Conservation (phyloP, 768 basidiomycete species). For the Leccinum rimulosum region DNA sequence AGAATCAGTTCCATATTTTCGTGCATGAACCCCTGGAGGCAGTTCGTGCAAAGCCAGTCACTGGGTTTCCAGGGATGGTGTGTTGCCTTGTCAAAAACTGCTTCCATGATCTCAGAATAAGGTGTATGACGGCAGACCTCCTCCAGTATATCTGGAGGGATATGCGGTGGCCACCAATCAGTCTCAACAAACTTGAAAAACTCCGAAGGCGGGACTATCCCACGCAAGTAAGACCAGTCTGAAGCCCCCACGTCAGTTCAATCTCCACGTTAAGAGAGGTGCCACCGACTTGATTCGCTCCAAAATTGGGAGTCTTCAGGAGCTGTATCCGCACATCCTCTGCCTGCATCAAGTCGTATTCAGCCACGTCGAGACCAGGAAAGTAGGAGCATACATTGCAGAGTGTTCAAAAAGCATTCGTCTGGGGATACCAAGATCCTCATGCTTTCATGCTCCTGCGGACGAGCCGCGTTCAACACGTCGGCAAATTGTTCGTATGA, state of each 20-base stretch:
- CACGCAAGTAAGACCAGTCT: neutral
- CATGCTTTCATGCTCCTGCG: neutral
- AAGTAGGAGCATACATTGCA: neutral
- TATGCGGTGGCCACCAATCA: neutral
- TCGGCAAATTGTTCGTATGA: neutral
- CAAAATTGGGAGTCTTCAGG: neutral
- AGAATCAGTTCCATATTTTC: neutral
- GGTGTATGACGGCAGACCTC: neutral
- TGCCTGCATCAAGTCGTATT: neutral
- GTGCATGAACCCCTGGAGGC: neutral
- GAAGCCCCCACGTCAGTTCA: neutral
- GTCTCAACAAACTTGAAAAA: neutral
- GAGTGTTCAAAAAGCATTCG: neutral
- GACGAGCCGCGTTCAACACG: neutral
- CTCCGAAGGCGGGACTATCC: neutral
- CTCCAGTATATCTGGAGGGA: neutral
- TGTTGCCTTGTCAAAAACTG: neutral
- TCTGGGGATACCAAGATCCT: neutral
- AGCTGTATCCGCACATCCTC: neutral
- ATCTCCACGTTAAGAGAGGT: neutral
- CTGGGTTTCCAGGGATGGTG: neutral
- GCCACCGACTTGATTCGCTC: neutral
- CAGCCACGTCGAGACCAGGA: neutral
- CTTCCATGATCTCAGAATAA: neutral
- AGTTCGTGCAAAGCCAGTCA: neutral